A percentile compares a stretch with the other conserved stretches of the same genome.
Conservation (phyloP, 2,329 filamentous ascomycete genomes). For the Fusarium cyanostomum region DNA sequence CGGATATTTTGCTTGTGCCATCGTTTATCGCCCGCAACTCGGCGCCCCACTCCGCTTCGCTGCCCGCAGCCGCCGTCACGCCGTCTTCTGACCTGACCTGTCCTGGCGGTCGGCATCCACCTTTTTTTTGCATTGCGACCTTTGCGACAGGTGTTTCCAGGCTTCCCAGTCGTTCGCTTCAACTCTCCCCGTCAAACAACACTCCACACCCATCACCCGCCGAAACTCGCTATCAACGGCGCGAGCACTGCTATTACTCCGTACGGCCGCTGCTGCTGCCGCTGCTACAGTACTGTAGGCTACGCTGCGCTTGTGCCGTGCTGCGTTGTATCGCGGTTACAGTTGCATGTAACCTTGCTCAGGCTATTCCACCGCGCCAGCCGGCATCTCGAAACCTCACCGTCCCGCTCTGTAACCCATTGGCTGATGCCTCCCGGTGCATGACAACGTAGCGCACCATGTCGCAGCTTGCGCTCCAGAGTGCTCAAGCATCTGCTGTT, state of each 20-base stretch:
- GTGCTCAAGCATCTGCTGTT: slow-evolving; percentile 50
- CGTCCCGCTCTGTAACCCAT: slow-evolving; percentile 33
- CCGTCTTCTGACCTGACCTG: slow-evolving; percentile 20
- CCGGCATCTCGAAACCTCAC: slow-evolving; percentile 49
- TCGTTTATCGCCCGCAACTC: too few species aligned
- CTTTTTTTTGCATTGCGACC: slow-evolving; percentile 9
- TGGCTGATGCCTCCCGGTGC: slow-evolving; percentile 44
- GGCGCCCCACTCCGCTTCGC: slow-evolving; percentile 31
- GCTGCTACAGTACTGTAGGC: slow-evolving; percentile 3
- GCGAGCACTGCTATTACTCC: slow-evolving; percentile 7
- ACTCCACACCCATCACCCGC: slow-evolving; percentile 25
- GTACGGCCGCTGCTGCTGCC: slow-evolving; percentile 14
- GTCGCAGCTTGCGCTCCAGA: slow-evolving; percentile 62
- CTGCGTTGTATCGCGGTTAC: slow-evolving; percentile 30
- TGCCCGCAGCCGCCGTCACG: slow-evolving; percentile 7
- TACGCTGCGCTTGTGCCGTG: slow-evolving; percentile 29
- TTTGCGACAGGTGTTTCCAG: slow-evolving; percentile 15
- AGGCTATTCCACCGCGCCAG: slow-evolving; percentile 37
- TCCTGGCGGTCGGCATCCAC: slow-evolving; percentile 15
- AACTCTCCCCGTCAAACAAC: slow-evolving; percentile 15
- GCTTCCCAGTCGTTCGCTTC: slow-evolving; percentile 33
- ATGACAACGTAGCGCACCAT: slow-evolving; percentile 56
- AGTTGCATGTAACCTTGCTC: slow-evolving; percentile 42
- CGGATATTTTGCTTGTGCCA: too few species aligned
- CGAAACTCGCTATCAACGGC: slow-evolving; percentile 17